Base-by-base conservation (phyloP, 116 monocot species). In the Trichopus zeylanicus region DNA sequence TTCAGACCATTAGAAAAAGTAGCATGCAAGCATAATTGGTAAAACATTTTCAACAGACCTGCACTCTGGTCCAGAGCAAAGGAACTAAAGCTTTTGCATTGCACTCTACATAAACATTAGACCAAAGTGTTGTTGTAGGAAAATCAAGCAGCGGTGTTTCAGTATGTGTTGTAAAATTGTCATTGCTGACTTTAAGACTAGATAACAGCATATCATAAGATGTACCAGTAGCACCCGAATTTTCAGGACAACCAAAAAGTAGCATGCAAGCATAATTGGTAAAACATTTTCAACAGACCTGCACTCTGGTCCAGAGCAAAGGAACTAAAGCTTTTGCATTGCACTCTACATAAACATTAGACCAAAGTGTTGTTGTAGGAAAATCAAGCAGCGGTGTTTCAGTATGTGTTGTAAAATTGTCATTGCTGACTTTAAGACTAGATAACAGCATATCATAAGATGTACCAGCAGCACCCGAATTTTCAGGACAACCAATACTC, bases 141-240 rank as follows among this genome's bases (percentile, higher is more conserved):
- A 93, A 93, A 74, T 86, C 93, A 58, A 93, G 70, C 55, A 93
- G 69, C 53, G 93, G 93, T 59, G 93, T 93, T 62, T 88, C 93
- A 67, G 93, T 93, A 35, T 49, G 57, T 29, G 93, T 93, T 31
- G 85, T 79, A 42, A 79, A 79, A 54, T 93, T 85, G 33, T 79
- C 82, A 73, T 93, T 93, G 74, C 81, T 88, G 26, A 93, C 81
- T 67, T 65, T 93, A 28, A 93, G 77, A 72, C 88, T 93, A 30
- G 65, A 71, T 31, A 93, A 72, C 55, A 74, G 75, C 68, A 56
- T 82, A 55, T 93, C 88, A 77, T 79, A 93, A 31, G 57, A 32
- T 51, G 88, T 93, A 48, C 93, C 93, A 56, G 93, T 88, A 48
- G 82, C 93, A 70, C 93, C 93, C 49, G 85, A 68, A 77, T 93